Conservation (phyloP, 352 stramenopile species). For the Pythium rhizo-oryzae region DNA sequence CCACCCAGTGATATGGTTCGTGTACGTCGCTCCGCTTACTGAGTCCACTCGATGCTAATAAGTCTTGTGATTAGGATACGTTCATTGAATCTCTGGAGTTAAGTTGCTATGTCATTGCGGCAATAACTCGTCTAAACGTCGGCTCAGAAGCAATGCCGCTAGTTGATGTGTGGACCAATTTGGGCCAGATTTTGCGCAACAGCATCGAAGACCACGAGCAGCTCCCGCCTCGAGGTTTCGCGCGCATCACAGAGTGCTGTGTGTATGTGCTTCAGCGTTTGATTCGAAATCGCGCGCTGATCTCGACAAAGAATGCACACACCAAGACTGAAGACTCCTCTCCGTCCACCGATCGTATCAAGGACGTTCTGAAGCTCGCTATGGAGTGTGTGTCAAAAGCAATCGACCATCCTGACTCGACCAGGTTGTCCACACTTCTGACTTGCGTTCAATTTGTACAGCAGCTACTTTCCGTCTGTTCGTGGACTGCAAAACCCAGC, state of each 20-base stretch:
- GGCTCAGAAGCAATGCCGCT: constrained; percentile 19
- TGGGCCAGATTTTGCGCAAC: constrained; percentile 32
- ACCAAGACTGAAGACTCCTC: not conserved
- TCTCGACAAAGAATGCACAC: not conserved
- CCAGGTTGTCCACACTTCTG: not conserved
- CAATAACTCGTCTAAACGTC: constrained; percentile 29
- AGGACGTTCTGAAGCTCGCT: not conserved
- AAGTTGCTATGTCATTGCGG: constrained; percentile 39
- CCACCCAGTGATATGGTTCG: constrained; percentile 30
- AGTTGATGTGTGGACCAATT: constrained; percentile 20
- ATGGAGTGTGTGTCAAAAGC: not conserved
- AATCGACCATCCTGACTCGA: not conserved
- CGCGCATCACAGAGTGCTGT: constrained; percentile 36
- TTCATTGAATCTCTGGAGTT: constrained; percentile 40
- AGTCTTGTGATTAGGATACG: constrained; percentile 27
- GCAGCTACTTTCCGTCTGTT: not conserved
- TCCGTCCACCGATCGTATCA: not conserved
- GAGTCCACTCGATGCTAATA: not conserved
- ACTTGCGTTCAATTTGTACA: not conserved
- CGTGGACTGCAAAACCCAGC: not conserved
- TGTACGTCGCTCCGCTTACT: not conserved
- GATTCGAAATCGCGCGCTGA: not conserved
- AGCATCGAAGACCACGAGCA: constrained; percentile 30
- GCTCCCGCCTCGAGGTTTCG: constrained; percentile 31
- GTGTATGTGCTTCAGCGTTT: constrained; percentile 34